Percentiles rank a stretch among this genome's conserved stretches.
Evolutionary conservation across 1,139 yeast species (phyloP).

Genomic region (Suhomyces terraborum): DNA sequence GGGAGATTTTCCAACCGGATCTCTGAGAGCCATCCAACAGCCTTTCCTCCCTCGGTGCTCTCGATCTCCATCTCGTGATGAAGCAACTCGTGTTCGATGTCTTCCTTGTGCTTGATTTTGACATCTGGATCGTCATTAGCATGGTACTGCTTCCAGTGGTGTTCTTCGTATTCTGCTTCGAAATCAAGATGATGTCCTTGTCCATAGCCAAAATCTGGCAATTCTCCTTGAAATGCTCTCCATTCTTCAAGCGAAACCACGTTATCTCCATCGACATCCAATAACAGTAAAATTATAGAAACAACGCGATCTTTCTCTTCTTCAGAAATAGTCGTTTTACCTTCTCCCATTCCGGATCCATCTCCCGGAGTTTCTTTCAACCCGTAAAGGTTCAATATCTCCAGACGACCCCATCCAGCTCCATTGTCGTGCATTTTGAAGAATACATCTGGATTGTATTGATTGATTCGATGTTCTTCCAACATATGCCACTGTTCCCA

Average conservation of each 20-base stretch:
- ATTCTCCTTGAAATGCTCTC: constrained; percentile 63
- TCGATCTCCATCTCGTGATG: constrained; percentile 89
- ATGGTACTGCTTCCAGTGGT: constrained; percentile 91
- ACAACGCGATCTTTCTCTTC: constrained; percentile 62
- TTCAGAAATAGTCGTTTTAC: constrained; percentile 58
- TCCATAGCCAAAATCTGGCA: constrained; percentile 93
- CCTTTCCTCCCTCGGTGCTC: constrained; percentile 41
- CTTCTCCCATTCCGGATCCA: constrained; percentile 88
- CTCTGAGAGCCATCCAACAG: constrained; percentile 33
- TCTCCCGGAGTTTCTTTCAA: constrained; percentile 76
- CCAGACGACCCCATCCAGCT: constrained; percentile 59
- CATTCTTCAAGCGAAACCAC: constrained; percentile 70
- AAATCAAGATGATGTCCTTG: constrained; percentile 97
- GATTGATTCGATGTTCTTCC: constrained; percentile 78
- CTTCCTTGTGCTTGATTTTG: constrained; percentile 78
- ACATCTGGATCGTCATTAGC: constrained; percentile 82
- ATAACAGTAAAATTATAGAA: constrained; percentile 52
- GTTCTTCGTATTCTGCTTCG: constrained; percentile 90
- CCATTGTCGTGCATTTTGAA: constrained; percentile 76
- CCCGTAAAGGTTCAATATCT: constrained; percentile 82
- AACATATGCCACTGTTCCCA: constrained; percentile 93
- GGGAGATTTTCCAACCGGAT: constrained; percentile 42
- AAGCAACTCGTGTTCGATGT: constrained; percentile 82
- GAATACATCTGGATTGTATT: constrained; percentile 74
- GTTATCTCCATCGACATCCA: constrained; percentile 72